These are phyloP conservation scores for Tolypocladium ophioglossoides DNA, from an alignment of 2,329 filamentous ascomycete species.

Conservation along the genomic window DNA sequence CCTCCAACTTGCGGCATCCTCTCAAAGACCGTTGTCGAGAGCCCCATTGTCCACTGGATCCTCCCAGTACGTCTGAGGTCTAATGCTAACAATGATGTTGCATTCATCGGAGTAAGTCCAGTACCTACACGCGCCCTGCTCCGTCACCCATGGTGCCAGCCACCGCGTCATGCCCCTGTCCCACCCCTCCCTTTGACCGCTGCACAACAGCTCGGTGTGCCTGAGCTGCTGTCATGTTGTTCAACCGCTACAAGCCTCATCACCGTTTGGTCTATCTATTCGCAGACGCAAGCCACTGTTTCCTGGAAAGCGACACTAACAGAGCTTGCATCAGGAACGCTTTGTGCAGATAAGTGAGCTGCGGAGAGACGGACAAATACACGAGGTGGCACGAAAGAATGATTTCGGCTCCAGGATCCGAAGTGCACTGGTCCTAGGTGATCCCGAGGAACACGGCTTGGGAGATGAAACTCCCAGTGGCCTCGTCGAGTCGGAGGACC, in stretches of 20 bases:
- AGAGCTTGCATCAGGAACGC: conserved; percentile 43
- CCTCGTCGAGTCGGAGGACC: conserved; percentile 28
- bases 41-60: conserved; percentile 65
- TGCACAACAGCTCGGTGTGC: not conserved
- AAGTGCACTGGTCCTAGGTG: conserved; percentile 66
- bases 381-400: conserved; percentile 64
- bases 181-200: not conserved
- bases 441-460: conserved; percentile 29
- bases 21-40: conserved; percentile 67
- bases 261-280: not conserved
- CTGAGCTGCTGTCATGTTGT: not conserved
- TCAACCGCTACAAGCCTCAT: not conserved
- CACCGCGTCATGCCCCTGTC: not conserved
- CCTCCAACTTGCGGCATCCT: conserved; percentile 59
- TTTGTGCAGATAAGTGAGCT: conserved; percentile 76
- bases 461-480: conserved; percentile 17
- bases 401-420: conserved; percentile 73
- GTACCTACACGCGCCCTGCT: not conserved
- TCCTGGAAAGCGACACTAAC: not conserved
- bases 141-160: not conserved
- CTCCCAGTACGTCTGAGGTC: conserved; percentile 70
- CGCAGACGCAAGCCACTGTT: not conserved
- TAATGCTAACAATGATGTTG: conserved; percentile 63
- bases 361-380: conserved; percentile 55
- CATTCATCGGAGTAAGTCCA: conserved; percentile 65